phyloP scores from a whole-genome alignment of 805 yeast species.

The Candida pseudofarinosa region DNA sequence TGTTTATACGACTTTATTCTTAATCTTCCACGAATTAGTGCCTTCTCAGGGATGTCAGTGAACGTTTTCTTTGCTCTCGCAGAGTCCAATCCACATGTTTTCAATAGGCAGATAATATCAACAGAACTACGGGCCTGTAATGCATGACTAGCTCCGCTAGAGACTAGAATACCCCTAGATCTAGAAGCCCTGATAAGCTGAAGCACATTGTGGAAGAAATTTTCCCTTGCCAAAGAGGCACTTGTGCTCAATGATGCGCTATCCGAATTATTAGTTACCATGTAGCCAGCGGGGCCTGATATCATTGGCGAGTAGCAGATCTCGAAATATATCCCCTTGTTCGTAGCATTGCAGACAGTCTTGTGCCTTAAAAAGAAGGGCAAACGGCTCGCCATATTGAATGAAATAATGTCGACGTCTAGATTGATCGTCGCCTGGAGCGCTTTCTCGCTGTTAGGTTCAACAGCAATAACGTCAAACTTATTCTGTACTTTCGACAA shows the following conservation, averaged over 20 bases:
- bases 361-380: constrained; percentile 82
- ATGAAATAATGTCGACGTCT: constrained; percentile 78
- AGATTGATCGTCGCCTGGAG: constrained; percentile 70
- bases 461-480: constrained; percentile 79
- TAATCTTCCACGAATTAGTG: constrained; percentile 68
- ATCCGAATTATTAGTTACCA: constrained; percentile 14
- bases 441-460: constrained; percentile 77
- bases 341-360: constrained; percentile 75
- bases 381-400: constrained; percentile 59
- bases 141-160: constrained; percentile 66
- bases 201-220: constrained; percentile 66
- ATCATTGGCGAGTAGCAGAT: constrained; percentile 61
- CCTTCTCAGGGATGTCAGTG: constrained; percentile 58
- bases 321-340: constrained; percentile 80
- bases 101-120: constrained; percentile 64
- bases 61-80: constrained; percentile 58
- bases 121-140: constrained; percentile 59
- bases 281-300: constrained; percentile 30
- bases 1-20: constrained; percentile 76
- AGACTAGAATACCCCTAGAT: constrained; percentile 69
- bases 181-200: constrained; percentile 79
- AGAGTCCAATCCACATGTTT: constrained; percentile 66
- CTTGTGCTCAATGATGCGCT: constrained; percentile 15
- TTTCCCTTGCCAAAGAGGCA: constrained; percentile 45
- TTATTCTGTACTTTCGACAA: constrained; percentile 42